Evolutionary conservation across 1,284 basidiomycete species (phyloP).

Genomic region (Ceratobasidium sp.): DNA sequence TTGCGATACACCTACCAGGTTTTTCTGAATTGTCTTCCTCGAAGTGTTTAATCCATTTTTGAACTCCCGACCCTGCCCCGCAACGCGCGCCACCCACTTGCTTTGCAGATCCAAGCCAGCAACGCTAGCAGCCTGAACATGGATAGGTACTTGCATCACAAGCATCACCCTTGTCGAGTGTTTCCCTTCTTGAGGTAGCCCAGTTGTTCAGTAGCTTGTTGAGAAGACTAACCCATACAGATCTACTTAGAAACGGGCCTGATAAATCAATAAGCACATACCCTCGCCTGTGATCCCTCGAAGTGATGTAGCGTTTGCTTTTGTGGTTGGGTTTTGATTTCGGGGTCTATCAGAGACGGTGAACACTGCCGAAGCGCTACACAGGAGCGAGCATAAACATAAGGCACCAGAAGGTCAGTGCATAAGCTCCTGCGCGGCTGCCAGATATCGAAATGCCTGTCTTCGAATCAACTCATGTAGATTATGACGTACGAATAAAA

Average conservation of each 20-base stretch:
- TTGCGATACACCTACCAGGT: conserved; percentile 71
- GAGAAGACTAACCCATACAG: conserved; percentile 77
- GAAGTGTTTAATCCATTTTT: conserved; percentile 98
- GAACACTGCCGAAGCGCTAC: too few species aligned
- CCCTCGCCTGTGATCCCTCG: conserved; percentile 68
- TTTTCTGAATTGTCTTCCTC: conserved; percentile 87
- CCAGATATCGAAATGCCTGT: conserved; percentile 95
- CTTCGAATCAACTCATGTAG: conserved; percentile 97
- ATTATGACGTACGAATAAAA: conserved; percentile 66
- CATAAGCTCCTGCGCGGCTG: conserved; percentile 98
- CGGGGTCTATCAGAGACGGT: too few species aligned
- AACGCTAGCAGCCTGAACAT: conserved; percentile 26
- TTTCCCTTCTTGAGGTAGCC: conserved; percentile 76
- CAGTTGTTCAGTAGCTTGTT: conserved; percentile 98
- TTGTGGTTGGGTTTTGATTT: conserved; percentile 95
- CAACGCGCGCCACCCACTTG: conserved; percentile 91
- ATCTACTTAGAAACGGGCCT: too few species aligned
- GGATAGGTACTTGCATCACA: conserved; percentile 79
- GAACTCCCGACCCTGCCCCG: conserved; percentile 92
- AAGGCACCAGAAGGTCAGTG: conserved; percentile 92
- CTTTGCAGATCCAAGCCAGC: conserved; percentile 58
- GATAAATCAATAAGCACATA: too few species aligned
- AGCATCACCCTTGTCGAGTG: conserved; percentile 88
- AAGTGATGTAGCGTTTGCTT: conserved; percentile 91
- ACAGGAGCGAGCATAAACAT: conserved; percentile 62